Base-by-base conservation (phyloP, 257 asterid species). In the Solanum appendiculatum region DNA sequence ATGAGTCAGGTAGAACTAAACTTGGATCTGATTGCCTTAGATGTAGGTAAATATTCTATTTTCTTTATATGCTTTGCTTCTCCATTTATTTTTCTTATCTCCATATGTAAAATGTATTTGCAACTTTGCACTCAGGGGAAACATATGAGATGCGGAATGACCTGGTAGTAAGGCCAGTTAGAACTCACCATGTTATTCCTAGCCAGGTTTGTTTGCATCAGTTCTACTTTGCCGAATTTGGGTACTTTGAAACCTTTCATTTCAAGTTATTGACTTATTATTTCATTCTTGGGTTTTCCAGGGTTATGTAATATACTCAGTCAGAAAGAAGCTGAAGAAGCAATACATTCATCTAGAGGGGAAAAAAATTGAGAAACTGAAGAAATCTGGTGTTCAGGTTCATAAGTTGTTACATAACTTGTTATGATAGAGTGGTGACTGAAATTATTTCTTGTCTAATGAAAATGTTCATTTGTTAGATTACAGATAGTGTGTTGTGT, bases 101-200 rank as follows among this genome's bases (percentile, higher is more conserved):
- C 60, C 36, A 73, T 31, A 46, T 85, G 63, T 86, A 34, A 88
- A 80, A 73, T 73, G 63, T 44, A 73, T 64, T 83, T 83, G 60
- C 54, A 56, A 58, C 85, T 86, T 56, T 72, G 25, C 78, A 31
- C 68, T 86, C 94, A 97, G 99, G 99, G 89, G 99, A 97, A 89
- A 97, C 99, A 85, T 97, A 95, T 93, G 99, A 95, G 91, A n/a
- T 97, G 97, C 94, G 99, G 94, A 95, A 95, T 86, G 98, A 97
- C 90, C 93, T 97, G 88, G 96, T 95, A 58, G 99, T 95, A 56
- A 94, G 98, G 39, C 96, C 99, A 85, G 93, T 97, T 90, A 94
- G 75, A 88, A 97, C 99, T 36, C 95, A 91, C 92, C 99, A 95
- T 90, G 99, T 97, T 36, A 95, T 97, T 86, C 56, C 94, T 86